Base-by-base conservation (phyloP, 768 basidiomycete genomes). In the Coprinopsis marcescibilis region DNA sequence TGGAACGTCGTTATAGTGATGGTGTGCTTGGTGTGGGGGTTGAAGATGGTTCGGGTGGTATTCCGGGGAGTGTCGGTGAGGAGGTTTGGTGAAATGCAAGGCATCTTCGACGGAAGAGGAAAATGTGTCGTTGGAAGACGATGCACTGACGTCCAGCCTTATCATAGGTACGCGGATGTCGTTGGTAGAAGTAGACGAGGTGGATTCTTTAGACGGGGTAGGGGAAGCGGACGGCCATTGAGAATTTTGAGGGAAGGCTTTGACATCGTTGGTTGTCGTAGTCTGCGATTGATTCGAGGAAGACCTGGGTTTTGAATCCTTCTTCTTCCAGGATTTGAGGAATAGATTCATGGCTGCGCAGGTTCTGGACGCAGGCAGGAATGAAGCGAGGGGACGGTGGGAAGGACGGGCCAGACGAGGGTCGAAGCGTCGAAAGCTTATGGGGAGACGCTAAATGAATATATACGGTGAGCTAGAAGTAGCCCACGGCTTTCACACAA, bases 261-360 rank as follows among this genome's bases (percentile, higher is more conserved):
- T 11, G n/a, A 17, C 14, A 4, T 5, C n/a, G 26, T 6, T 12
- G 6, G 39, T 37, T 10, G 35, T 37, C 35, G 17, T 17, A 10
- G 35, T 19, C 17, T 7, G 19, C 35, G 17, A 10, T 37, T 7
- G 35, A 37, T 37, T 37, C 17, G 6, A 7, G 19, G 41, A 30
- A 4, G 25, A 43, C 4, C 5, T 7, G 13, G 6, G 14, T 27
- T 43, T 64, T 5, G 53, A 53, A 29, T 63, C 64, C 56, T 61
- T 66, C 55, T 61, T 71, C 53, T 56, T 64, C 68, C 69, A 71
- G 11, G 63, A 56, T 41, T 63, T 66, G 40, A 73, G 56, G 53
- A 73, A 67, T 4, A 65, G 55, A 55, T 72, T 71, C 72, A 72
- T 72, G 48, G 37, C 43, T 30, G 43, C 41, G 36, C 26, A 23